phyloP scores from a whole-genome alignment of 208 protist species.

The Leptomonas seymouri region DNA sequence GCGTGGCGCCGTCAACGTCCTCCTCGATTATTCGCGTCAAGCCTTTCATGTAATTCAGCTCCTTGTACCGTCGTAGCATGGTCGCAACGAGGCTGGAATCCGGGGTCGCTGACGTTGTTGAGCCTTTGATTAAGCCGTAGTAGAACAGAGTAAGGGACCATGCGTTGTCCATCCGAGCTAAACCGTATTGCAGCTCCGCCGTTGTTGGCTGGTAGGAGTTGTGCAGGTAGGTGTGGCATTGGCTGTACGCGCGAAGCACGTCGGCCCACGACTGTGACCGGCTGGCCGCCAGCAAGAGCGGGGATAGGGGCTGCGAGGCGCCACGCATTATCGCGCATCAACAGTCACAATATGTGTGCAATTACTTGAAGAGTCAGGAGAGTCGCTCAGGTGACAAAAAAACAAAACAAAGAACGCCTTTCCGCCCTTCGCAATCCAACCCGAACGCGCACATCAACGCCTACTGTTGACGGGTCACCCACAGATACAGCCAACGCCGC shows the following conservation, averaged over 20 bases:
- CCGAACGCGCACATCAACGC: too few relatives aligned
- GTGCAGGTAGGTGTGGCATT: slow-evolving; percentile 41
- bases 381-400: too few relatives aligned
- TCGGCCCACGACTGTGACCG: slow-evolving; percentile 65
- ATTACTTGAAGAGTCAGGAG: too few relatives aligned
- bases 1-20: slow-evolving; percentile 61
- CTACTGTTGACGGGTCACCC: too few relatives aligned
- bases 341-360: too few relatives aligned
- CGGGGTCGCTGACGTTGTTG: slow-evolving; percentile 30
- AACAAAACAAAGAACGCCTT: background rate
- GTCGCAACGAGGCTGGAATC: slow-evolving; percentile 44
- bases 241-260: slow-evolving; percentile 57
- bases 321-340: slow-evolving; percentile 8
- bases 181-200: slow-evolving; percentile 63
- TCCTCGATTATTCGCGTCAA: slow-evolving; percentile 78
- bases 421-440: too few relatives aligned
- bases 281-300: slow-evolving; percentile 67
- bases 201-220: slow-evolving; percentile 66
- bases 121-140: slow-evolving; percentile 69
- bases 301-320: slow-evolving; percentile 22
- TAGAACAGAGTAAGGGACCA: slow-evolving; percentile 80
- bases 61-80: slow-evolving; percentile 59
- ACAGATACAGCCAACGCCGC: too few relatives aligned
- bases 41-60: slow-evolving; percentile 39
- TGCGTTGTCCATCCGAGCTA: slow-evolving; percentile 65